Percentiles rank a stretch among this genome's conserved stretches.
phyloP scores from a whole-genome alignment of 2,329 filamentous ascomycete species.

The Tolypocladium endophyticum region DNA sequence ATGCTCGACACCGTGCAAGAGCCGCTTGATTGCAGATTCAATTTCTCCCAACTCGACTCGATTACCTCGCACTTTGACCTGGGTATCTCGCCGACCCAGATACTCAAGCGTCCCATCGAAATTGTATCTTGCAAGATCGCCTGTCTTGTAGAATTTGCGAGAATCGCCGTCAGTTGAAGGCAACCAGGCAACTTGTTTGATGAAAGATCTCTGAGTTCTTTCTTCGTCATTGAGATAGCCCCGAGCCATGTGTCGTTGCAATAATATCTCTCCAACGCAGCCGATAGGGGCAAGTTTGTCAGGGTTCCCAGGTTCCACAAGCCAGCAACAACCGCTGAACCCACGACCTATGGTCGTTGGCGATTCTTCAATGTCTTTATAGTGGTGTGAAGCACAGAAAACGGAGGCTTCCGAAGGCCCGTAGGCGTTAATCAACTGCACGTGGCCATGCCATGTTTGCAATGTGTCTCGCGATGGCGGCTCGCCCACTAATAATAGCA shows the following conservation, averaged over 20 bases:
- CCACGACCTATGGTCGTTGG: neutral
- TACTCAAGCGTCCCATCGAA: slow-evolving; percentile 8
- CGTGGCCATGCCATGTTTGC: neutral
- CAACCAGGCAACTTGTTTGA: neutral
- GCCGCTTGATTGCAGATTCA: neutral
- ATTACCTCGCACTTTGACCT: slow-evolving; percentile 16
- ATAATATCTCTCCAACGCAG: neutral
- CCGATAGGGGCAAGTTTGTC: neutral
- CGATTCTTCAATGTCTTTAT: neutral
- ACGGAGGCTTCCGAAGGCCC: neutral
- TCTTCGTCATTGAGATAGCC: neutral
- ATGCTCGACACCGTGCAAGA: neutral
- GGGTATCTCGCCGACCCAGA: slow-evolving; percentile 12
- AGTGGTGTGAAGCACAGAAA: neutral
- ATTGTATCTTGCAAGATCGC: slow-evolving; percentile 18
- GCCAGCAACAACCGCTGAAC: neutral
- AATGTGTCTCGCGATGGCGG: neutral
- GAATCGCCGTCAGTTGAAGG: neutral
- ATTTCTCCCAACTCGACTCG: slow-evolving; percentile 2
- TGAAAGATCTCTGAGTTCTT: neutral
- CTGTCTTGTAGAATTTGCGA: slow-evolving; percentile 5
- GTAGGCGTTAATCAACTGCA: neutral
- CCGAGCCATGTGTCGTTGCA: neutral
- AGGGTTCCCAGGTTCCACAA: neutral
- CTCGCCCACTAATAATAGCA: slow-evolving; percentile 4